phyloP scores from a whole-genome alignment of 2,329 filamentous ascomycete genomes.

The Neocucurbitaria cava region DNA sequence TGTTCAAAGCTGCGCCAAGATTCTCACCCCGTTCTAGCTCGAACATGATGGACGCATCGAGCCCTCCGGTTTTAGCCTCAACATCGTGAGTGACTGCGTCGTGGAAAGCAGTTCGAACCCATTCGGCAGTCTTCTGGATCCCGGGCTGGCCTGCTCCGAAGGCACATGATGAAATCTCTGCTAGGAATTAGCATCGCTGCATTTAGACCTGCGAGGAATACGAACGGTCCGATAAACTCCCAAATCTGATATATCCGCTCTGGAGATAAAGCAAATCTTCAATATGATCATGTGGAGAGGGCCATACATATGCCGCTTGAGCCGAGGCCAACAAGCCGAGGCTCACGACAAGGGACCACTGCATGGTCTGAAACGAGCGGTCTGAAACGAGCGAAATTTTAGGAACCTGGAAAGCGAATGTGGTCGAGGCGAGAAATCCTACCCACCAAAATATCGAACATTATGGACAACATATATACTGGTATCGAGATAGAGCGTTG shows the following conservation, averaged over 20 bases:
- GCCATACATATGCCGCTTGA: conserved; percentile 14
- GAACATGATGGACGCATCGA: conserved; percentile 46
- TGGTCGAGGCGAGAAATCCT: neutral
- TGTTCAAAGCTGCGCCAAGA: conserved; percentile 41
- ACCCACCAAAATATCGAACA: neutral
- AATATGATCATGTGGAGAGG: conserved; percentile 7
- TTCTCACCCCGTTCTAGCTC: conserved; percentile 40
- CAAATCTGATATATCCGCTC: conserved; percentile 6
- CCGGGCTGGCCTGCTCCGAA: conserved; percentile 23
- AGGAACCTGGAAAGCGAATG: neutral
- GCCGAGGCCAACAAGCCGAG: neutral
- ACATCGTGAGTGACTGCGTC: conserved; percentile 42
- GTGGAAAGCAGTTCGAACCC: conserved; percentile 47
- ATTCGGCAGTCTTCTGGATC: conserved; percentile 33
- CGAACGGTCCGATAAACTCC: conserved; percentile 10
- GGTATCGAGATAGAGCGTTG: neutral
- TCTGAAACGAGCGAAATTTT: no score
- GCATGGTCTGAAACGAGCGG: neutral
- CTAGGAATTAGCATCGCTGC: neutral
- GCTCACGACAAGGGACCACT: neutral
- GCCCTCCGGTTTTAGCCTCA: conserved; percentile 36
- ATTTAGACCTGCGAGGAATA: neutral
- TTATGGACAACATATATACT: neutral
- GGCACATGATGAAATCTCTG: conserved; percentile 22
- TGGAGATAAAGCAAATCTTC: conserved; percentile 16